Conservation (phyloP, 108 stramenopile genomes). For the Nannochloropsis gaditana region DNA sequence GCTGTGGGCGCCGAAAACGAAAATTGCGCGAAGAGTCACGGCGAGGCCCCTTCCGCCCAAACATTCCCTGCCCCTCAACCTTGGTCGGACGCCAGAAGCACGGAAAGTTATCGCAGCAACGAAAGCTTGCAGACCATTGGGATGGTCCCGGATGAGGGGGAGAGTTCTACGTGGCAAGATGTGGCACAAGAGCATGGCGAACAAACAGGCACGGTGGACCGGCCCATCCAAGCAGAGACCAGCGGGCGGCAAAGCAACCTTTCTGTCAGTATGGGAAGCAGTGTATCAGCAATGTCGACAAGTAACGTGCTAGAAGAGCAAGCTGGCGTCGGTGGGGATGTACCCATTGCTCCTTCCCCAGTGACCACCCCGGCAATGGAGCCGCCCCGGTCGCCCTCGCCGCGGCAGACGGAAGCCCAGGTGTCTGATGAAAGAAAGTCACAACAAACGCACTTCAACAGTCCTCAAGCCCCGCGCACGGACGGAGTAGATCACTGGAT, state of each 20-base stretch:
- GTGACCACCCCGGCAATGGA: no score
- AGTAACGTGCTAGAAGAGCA: no score
- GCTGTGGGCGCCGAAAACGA: background rate
- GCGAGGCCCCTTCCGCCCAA: background rate
- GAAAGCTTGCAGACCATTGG: background rate
- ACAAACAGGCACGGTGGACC: background rate
- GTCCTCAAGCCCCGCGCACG: background rate
- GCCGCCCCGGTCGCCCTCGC: no score
- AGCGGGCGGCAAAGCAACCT: no score
- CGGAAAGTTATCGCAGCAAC: background rate
- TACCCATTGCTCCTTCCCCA: no score
- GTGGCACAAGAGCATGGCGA: background rate
- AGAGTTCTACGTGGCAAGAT: background rate
- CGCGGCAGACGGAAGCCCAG: no score
- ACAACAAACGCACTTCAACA: background rate
- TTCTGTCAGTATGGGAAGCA: no score
- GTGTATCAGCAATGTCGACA: no score
- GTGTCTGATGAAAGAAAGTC: no score
- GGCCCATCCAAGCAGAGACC: background rate
- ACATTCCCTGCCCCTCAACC: no score
- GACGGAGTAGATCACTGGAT: background rate
- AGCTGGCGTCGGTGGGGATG: no score
- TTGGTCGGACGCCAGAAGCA: background rate
- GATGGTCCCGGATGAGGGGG: background rate
- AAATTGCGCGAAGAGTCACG: background rate